These are phyloP conservation scores for Kalanchoe fedtschenkoi DNA, from an alignment of 164 flowering plant species.

Conservation along the genomic window DNA sequence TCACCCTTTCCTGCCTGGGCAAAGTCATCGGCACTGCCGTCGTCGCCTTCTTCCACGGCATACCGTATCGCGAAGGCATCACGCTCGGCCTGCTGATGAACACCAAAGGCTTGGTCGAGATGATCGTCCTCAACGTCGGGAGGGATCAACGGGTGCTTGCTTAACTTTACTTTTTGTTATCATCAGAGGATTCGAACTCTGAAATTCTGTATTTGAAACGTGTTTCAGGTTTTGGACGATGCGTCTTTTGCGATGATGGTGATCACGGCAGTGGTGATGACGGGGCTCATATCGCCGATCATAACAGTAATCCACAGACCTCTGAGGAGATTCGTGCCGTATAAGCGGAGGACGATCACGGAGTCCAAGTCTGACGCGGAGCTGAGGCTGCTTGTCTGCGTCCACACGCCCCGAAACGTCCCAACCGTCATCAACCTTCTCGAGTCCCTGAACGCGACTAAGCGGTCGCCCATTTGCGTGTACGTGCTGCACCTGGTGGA, in stretches of 20 bases:
- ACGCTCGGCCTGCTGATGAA: slow-evolving; percentile 7
- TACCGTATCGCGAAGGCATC: slow-evolving; percentile 4
- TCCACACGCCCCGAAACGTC: slow-evolving; percentile 4
- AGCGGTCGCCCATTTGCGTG: slow-evolving; percentile 6
- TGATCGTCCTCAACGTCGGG: slow-evolving; percentile 7
- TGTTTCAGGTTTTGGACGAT: slow-evolving; percentile 6
- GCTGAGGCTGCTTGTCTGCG: neutral
- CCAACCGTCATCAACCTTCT: slow-evolving; percentile 7
- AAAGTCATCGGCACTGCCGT: slow-evolving; percentile 4
- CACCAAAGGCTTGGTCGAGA: slow-evolving; percentile 8
- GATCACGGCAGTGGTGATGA: slow-evolving; percentile 4
- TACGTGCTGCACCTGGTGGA: slow-evolving; percentile 6
- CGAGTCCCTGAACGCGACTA: neutral
- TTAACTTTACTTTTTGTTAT: too few species aligned
- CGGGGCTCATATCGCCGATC: neutral
- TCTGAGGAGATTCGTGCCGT: neutral
- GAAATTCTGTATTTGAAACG: too few species aligned
- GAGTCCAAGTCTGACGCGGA: slow-evolving; percentile 1
- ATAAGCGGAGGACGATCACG: neutral
- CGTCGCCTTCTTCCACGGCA: slow-evolving; percentile 1
- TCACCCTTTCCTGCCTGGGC: neutral
- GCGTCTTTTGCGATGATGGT: slow-evolving; percentile 6
- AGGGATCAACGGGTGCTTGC: neutral
- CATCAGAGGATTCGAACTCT: too few species aligned
- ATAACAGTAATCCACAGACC: neutral